Percentiles rank a stretch among this genome's conserved stretches.
Evolutionary conservation across 1,284 basidiomycete species (phyloP).

Genomic region (Flammula alnicola): DNA sequence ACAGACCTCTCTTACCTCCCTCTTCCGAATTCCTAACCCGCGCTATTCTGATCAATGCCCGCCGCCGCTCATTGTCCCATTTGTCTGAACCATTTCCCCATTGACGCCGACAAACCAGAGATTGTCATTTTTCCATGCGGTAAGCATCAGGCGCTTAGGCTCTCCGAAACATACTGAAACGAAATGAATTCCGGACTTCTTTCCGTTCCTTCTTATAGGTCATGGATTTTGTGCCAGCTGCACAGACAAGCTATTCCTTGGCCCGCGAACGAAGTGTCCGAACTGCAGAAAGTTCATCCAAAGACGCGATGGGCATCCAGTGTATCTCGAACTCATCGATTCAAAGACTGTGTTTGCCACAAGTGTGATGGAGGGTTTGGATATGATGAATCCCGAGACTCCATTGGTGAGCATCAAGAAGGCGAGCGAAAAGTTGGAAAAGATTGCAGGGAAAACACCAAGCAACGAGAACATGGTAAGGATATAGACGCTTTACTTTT

Average conservation of each 20-base stretch:
- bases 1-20: not conserved
- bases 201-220: conserved; percentile 25
- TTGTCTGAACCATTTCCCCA: conserved; percentile 27
- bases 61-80: conserved; percentile 31
- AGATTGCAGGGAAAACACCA: conserved; percentile 26
- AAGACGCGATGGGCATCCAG: conserved; percentile 23
- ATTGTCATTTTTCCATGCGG: conserved; percentile 41
- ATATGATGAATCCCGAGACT: conserved; percentile 36
- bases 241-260: conserved; percentile 19
- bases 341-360: conserved; percentile 24
- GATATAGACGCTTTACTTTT: conserved; percentile 2
- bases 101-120: conserved; percentile 21
- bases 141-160: conserved; percentile 22
- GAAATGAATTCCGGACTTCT: conserved; percentile 6
- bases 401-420: conserved; percentile 37
- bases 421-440: conserved; percentile 35
- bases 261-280: conserved; percentile 24
- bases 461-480: conserved; percentile 30
- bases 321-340: conserved; percentile 39
- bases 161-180: conserved; percentile 1
- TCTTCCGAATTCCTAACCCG: not conserved
- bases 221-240: conserved; percentile 32
- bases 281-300: conserved; percentile 25
- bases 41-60: conserved; percentile 11
- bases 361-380: conserved; percentile 34